These are phyloP conservation scores for Tolypocladium cylindrosporum DNA, from an alignment of 2,329 filamentous ascomycete species.

Conservation along the genomic window DNA sequence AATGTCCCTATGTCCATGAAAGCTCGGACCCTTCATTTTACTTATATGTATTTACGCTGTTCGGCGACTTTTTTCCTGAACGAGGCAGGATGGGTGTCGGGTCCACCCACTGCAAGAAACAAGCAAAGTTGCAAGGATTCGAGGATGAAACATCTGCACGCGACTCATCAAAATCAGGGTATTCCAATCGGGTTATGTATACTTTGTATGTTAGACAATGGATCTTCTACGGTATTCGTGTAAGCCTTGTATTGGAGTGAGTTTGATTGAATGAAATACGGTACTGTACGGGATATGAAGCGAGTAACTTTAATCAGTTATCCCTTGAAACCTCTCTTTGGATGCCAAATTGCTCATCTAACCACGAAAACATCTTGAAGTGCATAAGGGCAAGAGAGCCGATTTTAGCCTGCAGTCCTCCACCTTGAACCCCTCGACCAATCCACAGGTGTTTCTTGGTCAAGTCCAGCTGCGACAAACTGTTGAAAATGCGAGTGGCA, in stretches of 20 bases:
- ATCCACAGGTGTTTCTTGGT: constrained; percentile 12
- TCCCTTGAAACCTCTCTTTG: background rate
- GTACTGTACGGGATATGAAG: background rate
- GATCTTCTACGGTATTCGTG: background rate
- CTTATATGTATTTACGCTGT: background rate
- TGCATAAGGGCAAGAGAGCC: constrained; percentile 9
- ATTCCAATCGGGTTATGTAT: background rate
- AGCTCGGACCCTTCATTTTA: background rate
- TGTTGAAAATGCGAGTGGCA: constrained; percentile 6
- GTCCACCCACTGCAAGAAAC: background rate
- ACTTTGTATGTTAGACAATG: too few species aligned
- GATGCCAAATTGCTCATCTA: constrained; percentile 13
- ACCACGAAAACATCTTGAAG: constrained; percentile 11
- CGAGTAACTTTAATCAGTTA: background rate
- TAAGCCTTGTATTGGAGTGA: too few species aligned
- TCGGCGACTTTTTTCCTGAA: background rate
- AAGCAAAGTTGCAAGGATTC: background rate
- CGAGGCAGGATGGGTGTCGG: too few species aligned
- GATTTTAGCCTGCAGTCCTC: constrained; percentile 15
- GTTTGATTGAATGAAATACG: too few species aligned
- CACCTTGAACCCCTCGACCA: constrained; percentile 3
- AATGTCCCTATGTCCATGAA: background rate
- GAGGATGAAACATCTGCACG: background rate
- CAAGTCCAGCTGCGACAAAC: constrained; percentile 4
- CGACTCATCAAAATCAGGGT: background rate